phyloP scores from a whole-genome alignment of 208 protist genomes.

The Crithidia expoeki region DNA sequence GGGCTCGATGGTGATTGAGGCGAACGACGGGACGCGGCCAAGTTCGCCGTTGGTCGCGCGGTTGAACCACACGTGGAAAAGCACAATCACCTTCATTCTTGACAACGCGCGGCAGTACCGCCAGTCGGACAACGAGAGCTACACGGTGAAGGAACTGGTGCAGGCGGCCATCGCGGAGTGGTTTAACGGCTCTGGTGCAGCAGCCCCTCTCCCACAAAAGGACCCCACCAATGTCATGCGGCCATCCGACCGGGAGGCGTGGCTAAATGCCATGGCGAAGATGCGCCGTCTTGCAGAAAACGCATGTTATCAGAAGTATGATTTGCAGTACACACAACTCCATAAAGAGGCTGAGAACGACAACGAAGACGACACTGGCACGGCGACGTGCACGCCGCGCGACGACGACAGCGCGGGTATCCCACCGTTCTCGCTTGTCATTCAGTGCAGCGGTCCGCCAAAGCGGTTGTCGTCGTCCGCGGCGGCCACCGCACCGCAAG shows the following conservation, averaged over 20 bases:
- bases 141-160: conserved; percentile 17
- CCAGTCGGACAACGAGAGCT: conserved; percentile 4
- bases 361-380: conserved; percentile 5
- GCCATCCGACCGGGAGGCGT: conserved; percentile 3
- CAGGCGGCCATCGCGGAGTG: conserved; percentile 12
- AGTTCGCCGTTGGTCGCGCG: not conserved
- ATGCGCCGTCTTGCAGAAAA: conserved; percentile 21
- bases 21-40: not conserved
- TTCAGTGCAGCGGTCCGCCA: conserved; percentile 30
- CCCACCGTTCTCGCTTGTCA: conserved; percentile 44
- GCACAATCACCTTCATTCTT: conserved; percentile 21
- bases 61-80: conserved; percentile 23
- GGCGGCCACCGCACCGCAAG: not conserved
- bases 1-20: conserved; percentile 11
- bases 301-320: conserved; percentile 36
- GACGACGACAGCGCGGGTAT: conserved; percentile 30
- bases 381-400: not conserved
- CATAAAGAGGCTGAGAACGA: conserved; percentile 20
- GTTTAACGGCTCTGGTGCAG: conserved; percentile 5
- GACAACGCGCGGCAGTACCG: conserved; percentile 31
- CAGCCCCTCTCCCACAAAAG: not conserved
- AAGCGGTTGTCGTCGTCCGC: not conserved
- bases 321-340: conserved; percentile 30
- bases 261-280: conserved; percentile 16
- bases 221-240: not conserved